Conservation (phyloP, 2,329 filamentous ascomycete species). For the Ampelomyces quisqualis region DNA sequence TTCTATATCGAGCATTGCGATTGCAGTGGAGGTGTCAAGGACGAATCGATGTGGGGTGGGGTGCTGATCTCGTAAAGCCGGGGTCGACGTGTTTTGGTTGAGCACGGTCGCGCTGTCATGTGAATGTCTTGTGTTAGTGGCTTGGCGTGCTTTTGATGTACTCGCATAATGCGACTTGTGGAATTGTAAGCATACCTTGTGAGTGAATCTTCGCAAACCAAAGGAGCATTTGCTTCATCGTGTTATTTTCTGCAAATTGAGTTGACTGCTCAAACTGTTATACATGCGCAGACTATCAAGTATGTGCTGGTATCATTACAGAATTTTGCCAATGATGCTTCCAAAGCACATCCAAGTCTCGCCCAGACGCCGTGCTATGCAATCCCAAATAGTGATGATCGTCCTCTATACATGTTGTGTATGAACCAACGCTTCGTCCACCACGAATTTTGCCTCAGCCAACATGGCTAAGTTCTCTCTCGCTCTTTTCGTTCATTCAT, state of each 20-base stretch:
- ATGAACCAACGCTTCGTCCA: too few species aligned
- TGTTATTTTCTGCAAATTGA: too few species aligned
- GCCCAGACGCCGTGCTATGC: slow-evolving; percentile 12
- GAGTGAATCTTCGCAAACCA: too few species aligned
- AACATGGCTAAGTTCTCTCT: slow-evolving; percentile 5
- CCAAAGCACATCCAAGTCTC: not conserved
- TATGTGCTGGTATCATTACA: slow-evolving; percentile 11
- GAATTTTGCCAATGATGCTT: not conserved
- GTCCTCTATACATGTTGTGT: too few species aligned
- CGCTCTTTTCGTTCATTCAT: slow-evolving; percentile 63
- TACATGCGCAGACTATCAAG: slow-evolving; percentile 5
- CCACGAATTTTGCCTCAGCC: too few species aligned
- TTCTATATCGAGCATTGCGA: slow-evolving; percentile 62
- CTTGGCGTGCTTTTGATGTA: slow-evolving; percentile 1
- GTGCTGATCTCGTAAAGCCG: slow-evolving; percentile 10
- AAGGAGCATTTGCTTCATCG: too few species aligned
- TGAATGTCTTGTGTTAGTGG: slow-evolving; percentile 3
- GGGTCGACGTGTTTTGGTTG: slow-evolving; percentile 14
- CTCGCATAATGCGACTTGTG: not conserved
- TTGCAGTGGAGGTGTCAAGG: not conserved
- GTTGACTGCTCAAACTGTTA: slow-evolving; percentile 5
- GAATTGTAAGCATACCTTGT: too few species aligned
- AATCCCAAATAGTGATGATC: slow-evolving; percentile 3
- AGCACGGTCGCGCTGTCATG: slow-evolving; percentile 18
- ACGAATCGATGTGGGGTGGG: slow-evolving; percentile 2